Percentiles rank a stretch among this genome's conserved stretches.
phyloP scores from a whole-genome alignment of 805 yeast genomes.

The Barnettozyma sp. region DNA sequence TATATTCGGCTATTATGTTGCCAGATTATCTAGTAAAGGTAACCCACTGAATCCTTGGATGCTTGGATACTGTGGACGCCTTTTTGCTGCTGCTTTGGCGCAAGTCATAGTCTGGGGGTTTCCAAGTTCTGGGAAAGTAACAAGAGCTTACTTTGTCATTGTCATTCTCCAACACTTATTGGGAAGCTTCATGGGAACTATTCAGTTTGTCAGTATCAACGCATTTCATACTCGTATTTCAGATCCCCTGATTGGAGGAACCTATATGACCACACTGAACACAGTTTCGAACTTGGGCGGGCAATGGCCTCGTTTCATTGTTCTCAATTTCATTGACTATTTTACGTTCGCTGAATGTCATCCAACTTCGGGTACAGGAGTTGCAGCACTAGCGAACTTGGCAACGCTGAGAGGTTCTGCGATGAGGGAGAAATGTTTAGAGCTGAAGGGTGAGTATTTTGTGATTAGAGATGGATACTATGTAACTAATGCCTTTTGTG shows the following conservation, averaged over 20 bases:
- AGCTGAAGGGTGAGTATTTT: slow-evolving; percentile 46
- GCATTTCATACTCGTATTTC: slow-evolving; percentile 95
- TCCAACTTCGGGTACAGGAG: slow-evolving; percentile 18
- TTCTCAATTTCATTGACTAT: slow-evolving; percentile 71
- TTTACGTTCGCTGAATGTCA: slow-evolving; percentile 63
- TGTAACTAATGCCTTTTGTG: slow-evolving; percentile 66
- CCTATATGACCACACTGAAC: slow-evolving; percentile 94
- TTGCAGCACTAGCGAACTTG: slow-evolving; percentile 36
- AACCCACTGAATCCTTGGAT: slow-evolving; percentile 85
- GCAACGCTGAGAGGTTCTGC: background rate
- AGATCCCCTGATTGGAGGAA: slow-evolving; percentile 94
- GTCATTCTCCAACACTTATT: slow-evolving; percentile 78
- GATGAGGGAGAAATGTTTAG: slow-evolving; percentile 2
- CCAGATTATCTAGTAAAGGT: slow-evolving; percentile 82
- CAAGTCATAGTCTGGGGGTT: slow-evolving; percentile 65
- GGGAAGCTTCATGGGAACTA: slow-evolving; percentile 88
- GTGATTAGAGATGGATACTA: slow-evolving; percentile 76
- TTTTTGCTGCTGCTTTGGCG: slow-evolving; percentile 68
- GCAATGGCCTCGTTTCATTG: slow-evolving; percentile 90
- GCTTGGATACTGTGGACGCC: slow-evolving; percentile 75
- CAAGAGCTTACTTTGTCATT: slow-evolving; percentile 50
- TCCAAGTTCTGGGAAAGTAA: slow-evolving; percentile 48
- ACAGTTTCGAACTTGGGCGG: slow-evolving; percentile 93
- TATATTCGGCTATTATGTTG: slow-evolving; percentile 91
- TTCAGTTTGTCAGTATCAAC: slow-evolving; percentile 89